Percentiles rank a stretch among this genome's conserved stretches.
These are phyloP conservation scores for Penicillium sp. DNA, from an alignment of 2,329 filamentous ascomycete species.

Conservation along the genomic window DNA sequence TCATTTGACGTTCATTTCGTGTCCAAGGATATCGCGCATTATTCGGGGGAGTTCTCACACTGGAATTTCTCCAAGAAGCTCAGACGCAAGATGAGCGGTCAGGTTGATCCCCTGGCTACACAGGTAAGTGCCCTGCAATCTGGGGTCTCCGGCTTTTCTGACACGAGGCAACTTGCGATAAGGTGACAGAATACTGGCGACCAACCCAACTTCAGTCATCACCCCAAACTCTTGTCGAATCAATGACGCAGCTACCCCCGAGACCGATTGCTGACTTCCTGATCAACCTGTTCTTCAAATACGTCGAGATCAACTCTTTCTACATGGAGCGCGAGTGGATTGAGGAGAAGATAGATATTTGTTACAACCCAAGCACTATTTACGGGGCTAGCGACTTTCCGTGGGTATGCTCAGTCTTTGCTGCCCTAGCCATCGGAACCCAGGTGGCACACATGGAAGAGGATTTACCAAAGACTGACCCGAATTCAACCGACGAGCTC, in stretches of 20 bases:
- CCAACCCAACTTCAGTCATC: constrained; percentile 41
- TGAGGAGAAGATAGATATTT: constrained; percentile 34
- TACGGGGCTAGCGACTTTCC: constrained; percentile 38
- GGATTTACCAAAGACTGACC: constrained; percentile 21
- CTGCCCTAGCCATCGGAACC: constrained; percentile 43
- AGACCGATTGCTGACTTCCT: constrained; percentile 43
- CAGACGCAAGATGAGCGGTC: constrained; percentile 39
- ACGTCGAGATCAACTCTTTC: constrained; percentile 43
- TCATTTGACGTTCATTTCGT: constrained; percentile 15
- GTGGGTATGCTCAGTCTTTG: constrained; percentile 41
- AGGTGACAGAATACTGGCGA: constrained; percentile 44
- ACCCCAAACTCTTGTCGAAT: constrained; percentile 32
- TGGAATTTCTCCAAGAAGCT: constrained; percentile 46
- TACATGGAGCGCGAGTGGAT: constrained; percentile 44
- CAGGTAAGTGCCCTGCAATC: constrained; percentile 22
- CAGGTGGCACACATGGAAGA: constrained; percentile 46
- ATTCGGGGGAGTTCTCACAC: constrained; percentile 47
- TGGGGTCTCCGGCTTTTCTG: too few relatives aligned
- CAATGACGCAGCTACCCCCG: constrained; percentile 40
- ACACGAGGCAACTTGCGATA: constrained; percentile 14
- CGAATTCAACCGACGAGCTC: constrained; percentile 26
- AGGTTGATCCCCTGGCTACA: constrained; percentile 29
- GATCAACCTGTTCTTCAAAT: constrained; percentile 42
- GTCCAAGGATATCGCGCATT: constrained; percentile 19
- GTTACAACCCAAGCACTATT: constrained; percentile 34